Evolutionary conservation across 2,329 filamentous ascomycete species (phyloP), one percentile per base, ranked within the genome.

Genomic region (Coniochaeta pulveracea): DNA sequence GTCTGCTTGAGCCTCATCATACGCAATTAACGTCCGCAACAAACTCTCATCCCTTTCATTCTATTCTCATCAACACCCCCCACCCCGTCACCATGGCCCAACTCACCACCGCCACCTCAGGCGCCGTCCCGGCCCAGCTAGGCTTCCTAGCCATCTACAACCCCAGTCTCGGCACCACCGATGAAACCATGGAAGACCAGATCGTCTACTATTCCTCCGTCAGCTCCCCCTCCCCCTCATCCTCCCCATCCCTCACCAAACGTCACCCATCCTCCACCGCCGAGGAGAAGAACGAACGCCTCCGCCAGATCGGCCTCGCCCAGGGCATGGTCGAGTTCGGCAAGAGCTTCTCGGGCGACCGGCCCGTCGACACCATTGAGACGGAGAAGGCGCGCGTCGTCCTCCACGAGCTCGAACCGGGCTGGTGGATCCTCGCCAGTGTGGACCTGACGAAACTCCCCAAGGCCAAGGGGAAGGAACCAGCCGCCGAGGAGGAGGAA

Each of bases 311-410:
- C 52, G 91, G 91, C 23, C 74, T 98, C 41, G 91, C 91, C 25
- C 91, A 98, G 61, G 91, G 88, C 52, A 94, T 96, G 80, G 80
- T 93, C 38, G 83, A 79, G 52, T 98, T 98, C 60, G 83, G 84
- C 47, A 80, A 78, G 51, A 88, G 78, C 47, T 98, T 98, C 57
- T 82, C 88, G 3, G 70, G 75, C 40, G 84, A 79, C 38, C 68
- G 78, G 43, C 56, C 83, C 2, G 73, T 95, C 24, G 85, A 94
- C 47, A 76, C 77, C 8, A 79, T 98, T 38, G 91, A 98, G 50
- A 96, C 91, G 1, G 84, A 94, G 47, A 91, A 84, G 61, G 77
- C 80, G 32, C 74, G 88, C 19, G 79, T 95, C 21, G 68, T 96
- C 21, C 61, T 95, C 27, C 76, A 85, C 47, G 86, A 98, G 61